These are phyloP conservation scores for Sanguinoderma infundibulare DNA, from an alignment of 1,284 basidiomycete species.

Conservation along the genomic window DNA sequence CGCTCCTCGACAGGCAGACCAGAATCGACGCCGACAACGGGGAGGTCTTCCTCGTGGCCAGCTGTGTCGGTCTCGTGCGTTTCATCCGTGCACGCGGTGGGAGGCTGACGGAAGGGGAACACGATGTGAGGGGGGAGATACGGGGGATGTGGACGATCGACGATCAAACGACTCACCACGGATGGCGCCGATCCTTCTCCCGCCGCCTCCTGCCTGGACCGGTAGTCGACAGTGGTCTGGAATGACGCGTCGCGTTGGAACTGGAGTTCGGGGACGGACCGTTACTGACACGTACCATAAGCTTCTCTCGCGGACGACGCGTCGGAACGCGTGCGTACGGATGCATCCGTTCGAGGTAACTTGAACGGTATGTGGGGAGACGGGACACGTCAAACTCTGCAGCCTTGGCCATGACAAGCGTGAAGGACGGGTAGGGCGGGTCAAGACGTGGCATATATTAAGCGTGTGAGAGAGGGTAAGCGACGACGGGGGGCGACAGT, in stretches of 20 bases:
- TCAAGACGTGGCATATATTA: conserved; percentile 15
- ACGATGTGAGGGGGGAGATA: neutral
- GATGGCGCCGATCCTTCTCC: conserved; percentile 2
- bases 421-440: conserved; percentile 16
- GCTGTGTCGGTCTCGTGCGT: neutral
- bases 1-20: neutral
- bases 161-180: conserved; percentile 3
- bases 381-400: conserved; percentile 19
- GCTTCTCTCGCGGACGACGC: conserved; percentile 13
- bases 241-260: neutral
- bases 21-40: neutral
- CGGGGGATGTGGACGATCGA: neutral
- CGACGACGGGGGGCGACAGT: neutral
- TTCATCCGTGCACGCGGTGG: neutral
- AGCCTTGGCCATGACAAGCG: conserved; percentile 5
- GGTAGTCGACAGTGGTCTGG: conserved; percentile 14
- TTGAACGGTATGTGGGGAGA: conserved; percentile 27
- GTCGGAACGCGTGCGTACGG: conserved; percentile 23
- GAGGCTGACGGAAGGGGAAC: neutral
- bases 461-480: neutral
- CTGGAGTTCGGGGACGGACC: neutral
- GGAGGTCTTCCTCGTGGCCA: neutral
- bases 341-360: conserved; percentile 26
- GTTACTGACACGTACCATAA: conserved; percentile 30
- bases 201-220: conserved; percentile 1